Evolutionary conservation across 441 rosid species (phyloP).

Genomic region (Bocquillonia castaneifolia): DNA sequence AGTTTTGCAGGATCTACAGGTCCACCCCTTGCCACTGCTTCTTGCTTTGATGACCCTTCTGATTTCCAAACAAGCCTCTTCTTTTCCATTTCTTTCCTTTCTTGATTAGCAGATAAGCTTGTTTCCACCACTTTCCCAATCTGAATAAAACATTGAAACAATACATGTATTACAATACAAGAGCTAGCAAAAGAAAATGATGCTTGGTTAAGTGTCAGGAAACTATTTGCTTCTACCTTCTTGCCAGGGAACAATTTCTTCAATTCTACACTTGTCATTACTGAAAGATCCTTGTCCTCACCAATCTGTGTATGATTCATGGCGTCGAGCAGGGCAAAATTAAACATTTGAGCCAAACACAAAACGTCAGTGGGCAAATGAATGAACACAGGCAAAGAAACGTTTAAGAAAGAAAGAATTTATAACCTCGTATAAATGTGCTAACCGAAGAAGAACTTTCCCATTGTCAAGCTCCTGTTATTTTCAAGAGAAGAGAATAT

Average conservation of each 20-base stretch:
- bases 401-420: background rate
- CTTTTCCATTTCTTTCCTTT: conserved; percentile 71
- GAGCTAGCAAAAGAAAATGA: background rate
- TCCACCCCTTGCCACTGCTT: conserved; percentile 47
- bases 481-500: conserved; percentile 10
- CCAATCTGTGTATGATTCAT: conserved; percentile 48
- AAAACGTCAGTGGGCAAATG: background rate
- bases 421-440: conserved; percentile 49
- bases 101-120: conserved; percentile 87
- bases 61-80: conserved; percentile 76
- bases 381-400: background rate
- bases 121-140: conserved; percentile 55
- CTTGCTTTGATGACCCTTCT: conserved; percentile 35
- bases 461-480: conserved; percentile 48
- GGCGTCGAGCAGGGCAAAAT: conserved; percentile 4
- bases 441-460: conserved; percentile 45
- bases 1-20: conserved; percentile 51
- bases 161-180: background rate
- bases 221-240: conserved; percentile 35
- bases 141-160: conserved; percentile 33
- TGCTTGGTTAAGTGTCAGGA: background rate
- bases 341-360: background rate
- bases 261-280: conserved; percentile 66
- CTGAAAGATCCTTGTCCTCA: conserved; percentile 83
- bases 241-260: conserved; percentile 62